Evolutionary conservation across 2,329 filamentous ascomycete species (phyloP), one percentile per base, ranked within the genome.

Genomic region (Tolypocladium nubicola): DNA sequence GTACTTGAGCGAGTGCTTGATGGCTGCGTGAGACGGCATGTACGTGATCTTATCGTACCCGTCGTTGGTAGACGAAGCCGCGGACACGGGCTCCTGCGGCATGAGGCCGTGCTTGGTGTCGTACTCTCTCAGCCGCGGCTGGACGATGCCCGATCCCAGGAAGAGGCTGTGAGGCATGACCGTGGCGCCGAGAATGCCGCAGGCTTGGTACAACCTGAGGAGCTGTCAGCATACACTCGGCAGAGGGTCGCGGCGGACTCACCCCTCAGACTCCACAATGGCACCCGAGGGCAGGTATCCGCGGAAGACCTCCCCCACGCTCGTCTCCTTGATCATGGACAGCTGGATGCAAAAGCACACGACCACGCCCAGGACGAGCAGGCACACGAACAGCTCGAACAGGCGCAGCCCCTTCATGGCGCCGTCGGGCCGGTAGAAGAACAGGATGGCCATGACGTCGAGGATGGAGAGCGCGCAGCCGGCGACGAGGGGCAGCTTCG

Each of bases 121-220:
- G 64, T 85, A 89, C 21, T 86, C 82, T 26, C 76, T 76, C 3
- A 89, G 79, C 2, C 86, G 82, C 8, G 83, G 76, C 67, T 88
- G 85, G 1, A 88, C 84, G 45, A 89, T 84, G 9, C 85, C 86
- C 6, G 83, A 86, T 26, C 86, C 86, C 4, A 89, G 76, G 62
- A 85, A 89, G 4, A 89, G 71, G 55, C 81, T 84, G 64, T 87
- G 85, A 5, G 85, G 85, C 85, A 88, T 87, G 30, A 88, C 86
- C 0, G 88, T 91, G 4, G 88, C 88, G 2, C 88, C 88, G 0
- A 91, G 76, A 58, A 91, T 91, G 55, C 88, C 88, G 61, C 88
- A 91, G 1, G 87, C 81, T 69, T 88, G 85, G 66, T 88, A 89
- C 0, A 86, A 56, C 19, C 67, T 67, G 16, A 4, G 33, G 8